Percentiles rank a stretch among this genome's conserved stretches.
phyloP scores from a whole-genome alignment of 2,329 filamentous ascomycete species.

The Sporothrix sp. region DNA sequence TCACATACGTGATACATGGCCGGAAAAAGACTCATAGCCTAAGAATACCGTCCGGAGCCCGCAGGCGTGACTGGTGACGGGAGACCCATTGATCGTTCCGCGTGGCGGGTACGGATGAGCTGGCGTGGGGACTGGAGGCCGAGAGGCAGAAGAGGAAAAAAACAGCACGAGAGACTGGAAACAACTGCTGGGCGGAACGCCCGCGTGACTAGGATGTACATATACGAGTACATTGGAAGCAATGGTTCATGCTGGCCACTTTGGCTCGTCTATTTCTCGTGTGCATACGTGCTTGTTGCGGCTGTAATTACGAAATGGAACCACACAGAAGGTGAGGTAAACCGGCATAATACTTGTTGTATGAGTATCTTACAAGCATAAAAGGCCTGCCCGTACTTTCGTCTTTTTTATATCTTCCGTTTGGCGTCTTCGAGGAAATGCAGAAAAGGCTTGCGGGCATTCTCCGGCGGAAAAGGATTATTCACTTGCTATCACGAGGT shows the following conservation, averaged over 20 bases:
- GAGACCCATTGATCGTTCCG: constrained; percentile 1
- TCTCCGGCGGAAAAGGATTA: too few species aligned
- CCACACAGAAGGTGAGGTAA: too few species aligned
- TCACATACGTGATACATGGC: background rate
- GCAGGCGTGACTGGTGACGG: background rate
- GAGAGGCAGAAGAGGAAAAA: background rate
- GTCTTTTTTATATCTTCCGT: too few species aligned
- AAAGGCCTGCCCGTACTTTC: too few species aligned
- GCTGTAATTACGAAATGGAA: too few species aligned
- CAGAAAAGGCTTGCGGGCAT: too few species aligned
- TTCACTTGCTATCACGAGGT: too few species aligned
- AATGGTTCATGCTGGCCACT: background rate
- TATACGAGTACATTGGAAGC: too few species aligned
- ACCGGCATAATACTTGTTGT: too few species aligned
- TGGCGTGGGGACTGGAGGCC: background rate
- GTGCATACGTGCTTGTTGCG: background rate
- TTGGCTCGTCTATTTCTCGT: constrained; percentile 4
- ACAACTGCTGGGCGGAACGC: background rate
- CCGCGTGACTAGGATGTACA: background rate
- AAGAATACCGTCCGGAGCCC: background rate
- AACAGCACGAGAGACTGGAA: background rate
- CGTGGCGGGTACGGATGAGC: constrained; percentile 2
- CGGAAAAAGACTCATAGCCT: background rate
- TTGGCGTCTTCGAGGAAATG: too few species aligned
- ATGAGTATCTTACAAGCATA: too few species aligned